These are phyloP conservation scores for Boletus rubroflammeus DNA, from an alignment of 768 basidiomycete species.

Conservation along the genomic window DNA sequence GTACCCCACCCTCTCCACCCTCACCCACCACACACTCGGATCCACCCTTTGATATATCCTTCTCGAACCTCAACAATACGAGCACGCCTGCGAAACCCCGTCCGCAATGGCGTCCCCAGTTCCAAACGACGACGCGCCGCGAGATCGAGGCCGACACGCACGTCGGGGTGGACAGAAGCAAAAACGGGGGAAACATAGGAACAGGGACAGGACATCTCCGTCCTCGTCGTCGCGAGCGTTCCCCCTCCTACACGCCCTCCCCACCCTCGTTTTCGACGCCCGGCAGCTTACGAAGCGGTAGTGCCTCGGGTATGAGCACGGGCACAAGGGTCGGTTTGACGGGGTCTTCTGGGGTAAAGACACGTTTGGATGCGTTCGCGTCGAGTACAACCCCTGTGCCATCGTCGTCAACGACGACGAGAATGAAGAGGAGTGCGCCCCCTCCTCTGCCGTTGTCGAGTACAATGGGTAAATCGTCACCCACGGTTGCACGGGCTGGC, in stretches of 20 bases:
- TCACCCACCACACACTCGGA: conserved; percentile 9
- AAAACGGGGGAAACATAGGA: not conserved
- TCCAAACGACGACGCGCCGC: not conserved
- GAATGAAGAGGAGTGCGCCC: too few relatives aligned
- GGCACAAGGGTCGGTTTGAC: not conserved
- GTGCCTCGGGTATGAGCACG: not conserved
- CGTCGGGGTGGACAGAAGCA: not conserved
- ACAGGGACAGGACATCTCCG: not conserved
- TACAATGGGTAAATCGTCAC: not conserved
- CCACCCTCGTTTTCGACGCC: conserved; percentile 1
- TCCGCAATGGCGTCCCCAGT: not conserved
- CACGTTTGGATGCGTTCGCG: not conserved
- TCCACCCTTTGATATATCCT: conserved; percentile 22
- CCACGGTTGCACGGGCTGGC: conserved; percentile 12
- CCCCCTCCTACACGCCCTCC: conserved; percentile 15
- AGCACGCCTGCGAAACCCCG: conserved; percentile 29
- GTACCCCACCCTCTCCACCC: conserved; percentile 7
- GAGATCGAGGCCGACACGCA: not conserved
- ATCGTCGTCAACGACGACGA: not conserved
- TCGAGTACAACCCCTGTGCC: not conserved
- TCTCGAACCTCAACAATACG: conserved; percentile 23
- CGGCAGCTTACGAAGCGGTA: too few relatives aligned
- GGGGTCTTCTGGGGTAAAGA: not conserved
- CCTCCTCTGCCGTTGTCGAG: not conserved
- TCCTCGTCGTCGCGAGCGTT: not conserved